Evolutionary conservation across 306 rosid species (phyloP).

Genomic region (Ceratonia siliqua): DNA sequence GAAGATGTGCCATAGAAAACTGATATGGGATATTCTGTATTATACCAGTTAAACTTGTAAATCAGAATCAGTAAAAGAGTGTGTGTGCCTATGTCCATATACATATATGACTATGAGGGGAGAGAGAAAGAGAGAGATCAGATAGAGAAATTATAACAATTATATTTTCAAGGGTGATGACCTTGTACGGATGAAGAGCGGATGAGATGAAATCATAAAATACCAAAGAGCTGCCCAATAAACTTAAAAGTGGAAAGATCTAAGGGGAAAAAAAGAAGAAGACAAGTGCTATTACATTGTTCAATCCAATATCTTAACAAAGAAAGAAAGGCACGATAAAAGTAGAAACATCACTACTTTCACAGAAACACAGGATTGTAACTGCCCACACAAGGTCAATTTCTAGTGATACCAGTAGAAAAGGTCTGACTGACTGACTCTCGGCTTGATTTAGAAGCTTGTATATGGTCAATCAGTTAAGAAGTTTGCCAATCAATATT

Average conservation of each 20-base stretch:
- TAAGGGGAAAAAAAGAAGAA: slow-evolving; percentile 2
- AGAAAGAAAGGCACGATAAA: slow-evolving; percentile 6
- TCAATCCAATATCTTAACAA: background rate
- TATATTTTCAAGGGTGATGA: slow-evolving; percentile 2
- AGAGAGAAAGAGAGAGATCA: background rate
- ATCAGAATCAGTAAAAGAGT: slow-evolving; percentile 16
- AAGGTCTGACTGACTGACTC: background rate
- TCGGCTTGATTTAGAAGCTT: slow-evolving; percentile 13
- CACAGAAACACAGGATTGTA: background rate
- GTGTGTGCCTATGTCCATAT: background rate
- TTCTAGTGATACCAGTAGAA: slow-evolving; percentile 21
- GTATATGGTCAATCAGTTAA: slow-evolving; percentile 12
- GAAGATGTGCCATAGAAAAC: slow-evolving; percentile 89
- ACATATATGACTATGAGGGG: background rate
- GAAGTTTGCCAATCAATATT: background rate
- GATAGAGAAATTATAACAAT: background rate
- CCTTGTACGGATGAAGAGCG: slow-evolving; percentile 11
- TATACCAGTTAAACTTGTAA: slow-evolving; percentile 27
- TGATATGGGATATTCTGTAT: slow-evolving; percentile 85
- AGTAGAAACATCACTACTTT: background rate
- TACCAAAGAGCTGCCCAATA: background rate
- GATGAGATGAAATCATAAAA: slow-evolving; percentile 4
- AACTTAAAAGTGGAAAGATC: background rate
- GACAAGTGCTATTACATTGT: background rate
- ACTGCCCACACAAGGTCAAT: background rate